Evolutionary conservation across 805 yeast genomes (phyloP), one percentile per base, ranked within the genome.

Genomic region (Ogataea philodendri): DNA sequence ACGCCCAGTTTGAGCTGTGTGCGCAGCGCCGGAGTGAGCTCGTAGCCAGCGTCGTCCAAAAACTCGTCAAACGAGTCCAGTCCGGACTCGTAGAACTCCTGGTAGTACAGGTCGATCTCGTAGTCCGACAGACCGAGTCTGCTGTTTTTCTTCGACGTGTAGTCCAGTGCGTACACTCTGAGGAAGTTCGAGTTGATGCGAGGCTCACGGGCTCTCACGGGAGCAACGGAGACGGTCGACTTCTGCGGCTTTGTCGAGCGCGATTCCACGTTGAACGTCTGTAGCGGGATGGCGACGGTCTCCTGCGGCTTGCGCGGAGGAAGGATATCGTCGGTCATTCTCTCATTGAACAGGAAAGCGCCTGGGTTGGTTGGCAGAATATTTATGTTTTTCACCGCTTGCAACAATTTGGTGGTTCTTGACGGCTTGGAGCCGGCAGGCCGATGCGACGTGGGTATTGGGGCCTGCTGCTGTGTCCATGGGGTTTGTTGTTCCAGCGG

Each of bases 161-260:
- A 66, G 47, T 75, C 79, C 29, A 66, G 60, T 1, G 81, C 71
- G 43, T 74, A 75, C 22, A 72, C 56, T 35, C 71, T 56, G 15
- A 76, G 52, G 39, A 76, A 76, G 20, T 58, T 55, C 6, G 75
- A 57, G 48, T 76, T 76, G 27, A 75, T 63, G 36, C 81, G 61
- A 22, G 69, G 66, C 39, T 74, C 80, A 39, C 81, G 59, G 15
- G 47, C 19, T 25, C 45, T 45, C 5, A 24, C 8, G 5, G 25
- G 23, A 6, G 30, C 17, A 15, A 9, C 28, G 11, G 13, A 10
- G 7, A 7, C 9, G 11, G 20, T 16, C 14, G 22, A 26, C 17
- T 17, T 34, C 14, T 22, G 11, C 9, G 26, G 3, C 15, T 23
- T 35, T 7, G 32, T 23, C 11, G 25, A 9, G n/a, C 39, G 30